Conservation (phyloP, 768 basidiomycete species). For the Pisolithus sp. region DNA sequence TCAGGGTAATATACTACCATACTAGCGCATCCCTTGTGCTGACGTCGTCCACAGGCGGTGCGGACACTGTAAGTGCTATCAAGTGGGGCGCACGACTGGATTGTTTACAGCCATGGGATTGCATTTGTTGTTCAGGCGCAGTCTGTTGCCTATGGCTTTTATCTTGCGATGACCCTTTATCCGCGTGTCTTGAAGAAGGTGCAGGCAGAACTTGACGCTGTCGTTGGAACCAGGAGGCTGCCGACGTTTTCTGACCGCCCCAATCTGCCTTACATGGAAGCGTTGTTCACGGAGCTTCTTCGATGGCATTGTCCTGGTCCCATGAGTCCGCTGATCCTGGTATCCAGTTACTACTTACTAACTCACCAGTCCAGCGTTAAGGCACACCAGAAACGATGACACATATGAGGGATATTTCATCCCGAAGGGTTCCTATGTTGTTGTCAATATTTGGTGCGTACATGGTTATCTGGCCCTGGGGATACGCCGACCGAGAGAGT, state of each 20-base stretch:
- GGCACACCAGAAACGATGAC: conserved; percentile 7
- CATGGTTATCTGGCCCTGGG: not conserved
- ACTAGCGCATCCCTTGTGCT: not conserved
- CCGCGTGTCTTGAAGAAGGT: conserved; percentile 22
- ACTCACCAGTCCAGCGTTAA: not conserved
- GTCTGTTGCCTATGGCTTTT: conserved; percentile 9
- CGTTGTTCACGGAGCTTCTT: conserved; percentile 17
- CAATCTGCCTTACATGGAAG: conserved; percentile 24
- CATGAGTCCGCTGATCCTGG: conserved; percentile 1
- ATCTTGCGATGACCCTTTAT: conserved; percentile 24
- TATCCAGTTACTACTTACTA: not conserved
- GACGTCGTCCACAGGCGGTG: conserved; percentile 12
- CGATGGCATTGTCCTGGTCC: conserved; percentile 16
- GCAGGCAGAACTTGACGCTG: conserved; percentile 19
- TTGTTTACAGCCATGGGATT: not conserved
- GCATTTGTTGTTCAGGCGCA: conserved; percentile 15
- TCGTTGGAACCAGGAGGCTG: conserved; percentile 17
- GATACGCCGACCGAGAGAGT: not conserved
- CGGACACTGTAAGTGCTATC: conserved; percentile 17
- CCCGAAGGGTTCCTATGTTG: conserved; percentile 10
- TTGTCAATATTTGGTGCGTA: conserved; percentile 15
- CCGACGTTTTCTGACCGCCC: conserved; percentile 21
- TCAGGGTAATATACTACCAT: conserved; percentile 4
- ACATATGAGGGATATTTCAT: conserved; percentile 18
- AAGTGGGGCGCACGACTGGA: not conserved